Base-by-base conservation (phyloP, 2,329 filamentous ascomycete species). In the Talaromyces sp. region DNA sequence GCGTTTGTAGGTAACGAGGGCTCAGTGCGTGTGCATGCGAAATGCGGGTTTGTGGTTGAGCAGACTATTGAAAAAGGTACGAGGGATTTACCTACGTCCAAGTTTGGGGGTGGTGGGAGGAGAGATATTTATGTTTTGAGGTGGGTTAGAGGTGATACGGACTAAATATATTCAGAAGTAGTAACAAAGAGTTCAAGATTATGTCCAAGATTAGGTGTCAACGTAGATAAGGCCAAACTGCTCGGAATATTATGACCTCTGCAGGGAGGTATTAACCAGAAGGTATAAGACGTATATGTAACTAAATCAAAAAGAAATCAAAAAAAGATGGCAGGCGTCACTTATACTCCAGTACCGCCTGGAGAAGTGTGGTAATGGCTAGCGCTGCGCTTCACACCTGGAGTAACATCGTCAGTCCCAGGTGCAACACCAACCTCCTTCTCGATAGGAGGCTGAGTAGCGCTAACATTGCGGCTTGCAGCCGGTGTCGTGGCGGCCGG, bases 351-450 rank as follows among this genome's bases (percentile, higher is more conserved):
- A 6, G 68, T 65, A 8, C 72, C 72, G n/a, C 69, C 70, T 9
- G 72, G 72, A 11, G 69, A 69, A n/a, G 68, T 70, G 58, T 73
- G 70, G 66, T 72, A 74, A 66, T 74, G 72, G 60, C 70, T 73
- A n/a, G 66, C 60, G n/a, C 67, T 68, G 16, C 72, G 72, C 50
- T 65, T 71, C n/a, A 72, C 41, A 22, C 66, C 70, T 10, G 64
- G 50, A 13, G 57, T 63, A 11, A 7, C 8, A 14, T 39, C 41
- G 10, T 16, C 31, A 19, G 13, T 31, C 45, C 35, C 65, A 37
- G 54, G 31, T 10, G 11, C 37, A 43, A 43, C 31, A 37, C 19
- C 43, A 48, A 41, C 64, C 19, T 66, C 65, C 14, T 60, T 50
- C 4, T 47, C 50, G 14, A 35, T 19, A 19, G 63, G 52, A n/a